Percentiles rank a stretch among this genome's conserved stretches.
Conservation (phyloP, 495 filamentous ascomycete species). For the Penicillium canariense region DNA sequence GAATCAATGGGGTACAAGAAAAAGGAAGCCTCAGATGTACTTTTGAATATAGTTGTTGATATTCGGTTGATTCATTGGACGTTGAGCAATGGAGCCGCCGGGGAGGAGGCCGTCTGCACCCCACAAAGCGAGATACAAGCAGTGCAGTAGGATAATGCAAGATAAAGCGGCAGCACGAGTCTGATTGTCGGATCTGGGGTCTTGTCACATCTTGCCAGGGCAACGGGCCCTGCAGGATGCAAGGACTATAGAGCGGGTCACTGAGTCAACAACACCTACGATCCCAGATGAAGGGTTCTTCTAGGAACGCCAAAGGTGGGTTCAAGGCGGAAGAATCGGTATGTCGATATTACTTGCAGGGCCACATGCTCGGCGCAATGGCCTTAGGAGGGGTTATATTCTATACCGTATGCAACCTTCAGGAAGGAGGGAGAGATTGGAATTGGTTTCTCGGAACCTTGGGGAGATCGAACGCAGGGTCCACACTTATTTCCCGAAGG, state of each 20-base stretch:
- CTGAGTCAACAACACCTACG: not conserved
- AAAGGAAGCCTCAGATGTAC: not conserved
- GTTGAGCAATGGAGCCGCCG: not conserved
- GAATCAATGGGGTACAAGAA: not conserved
- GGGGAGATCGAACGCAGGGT: not conserved
- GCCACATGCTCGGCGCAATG: no score
- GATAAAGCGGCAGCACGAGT: conserved; percentile 12
- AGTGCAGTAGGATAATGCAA: conserved; percentile 10
- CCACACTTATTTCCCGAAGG: not conserved
- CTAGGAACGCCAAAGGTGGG: no score
- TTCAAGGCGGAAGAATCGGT: no score
- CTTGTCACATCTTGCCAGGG: not conserved
- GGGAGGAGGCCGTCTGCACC: conserved; percentile 14
- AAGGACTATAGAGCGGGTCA: conserved; percentile 7
- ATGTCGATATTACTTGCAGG: no score
- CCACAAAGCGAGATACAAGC: conserved; percentile 3
- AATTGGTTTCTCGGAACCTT: not conserved
- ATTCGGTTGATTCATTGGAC: not conserved
- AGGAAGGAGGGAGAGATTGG: no score
- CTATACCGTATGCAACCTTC: no score
- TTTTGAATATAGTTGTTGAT: not conserved
- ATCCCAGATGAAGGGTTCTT: not conserved
- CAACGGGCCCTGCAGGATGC: not conserved
- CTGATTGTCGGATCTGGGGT: not conserved
- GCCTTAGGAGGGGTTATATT: no score